A percentile compares a stretch with the other conserved stretches of the same genome.
Conservation (phyloP, 169 alveolate genomes). For the Neospora caninum region DNA sequence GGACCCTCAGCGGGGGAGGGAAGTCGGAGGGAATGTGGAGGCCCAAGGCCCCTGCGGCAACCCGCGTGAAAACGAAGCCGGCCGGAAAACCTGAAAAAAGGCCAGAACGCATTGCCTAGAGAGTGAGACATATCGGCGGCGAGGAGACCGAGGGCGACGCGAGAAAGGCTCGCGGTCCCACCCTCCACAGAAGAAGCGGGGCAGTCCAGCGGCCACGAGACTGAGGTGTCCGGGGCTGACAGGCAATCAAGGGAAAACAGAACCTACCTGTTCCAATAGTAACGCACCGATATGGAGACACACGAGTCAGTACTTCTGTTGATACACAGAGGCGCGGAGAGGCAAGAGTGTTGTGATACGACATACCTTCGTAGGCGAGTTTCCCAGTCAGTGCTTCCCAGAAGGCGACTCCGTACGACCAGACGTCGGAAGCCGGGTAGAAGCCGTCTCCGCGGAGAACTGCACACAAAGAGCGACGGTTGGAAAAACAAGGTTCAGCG, state of each 20-base stretch:
- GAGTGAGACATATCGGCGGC: not conserved
- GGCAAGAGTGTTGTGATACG: too few relatives aligned
- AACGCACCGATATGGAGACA: too few relatives aligned
- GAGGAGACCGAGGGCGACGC: too few relatives aligned
- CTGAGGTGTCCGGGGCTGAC: too few relatives aligned
- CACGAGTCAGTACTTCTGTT: too few relatives aligned
- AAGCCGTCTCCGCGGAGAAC: constrained; percentile 38
- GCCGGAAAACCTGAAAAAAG: not conserved
- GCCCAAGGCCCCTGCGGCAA: constrained; percentile 14
- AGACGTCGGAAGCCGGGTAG: constrained; percentile 36
- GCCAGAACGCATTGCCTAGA: not conserved
- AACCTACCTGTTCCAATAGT: too few relatives aligned
- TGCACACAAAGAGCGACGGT: not conserved
- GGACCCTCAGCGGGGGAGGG: not conserved
- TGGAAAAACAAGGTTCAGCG: too few relatives aligned
- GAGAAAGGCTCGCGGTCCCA: too few relatives aligned
- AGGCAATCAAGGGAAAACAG: too few relatives aligned
- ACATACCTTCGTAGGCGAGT: constrained; percentile 29
- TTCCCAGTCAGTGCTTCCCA: constrained; percentile 44
- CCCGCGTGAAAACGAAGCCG: constrained; percentile 11
- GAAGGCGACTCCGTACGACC: constrained; percentile 47
- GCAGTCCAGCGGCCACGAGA: too few relatives aligned
- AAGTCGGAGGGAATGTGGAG: constrained; percentile 19
- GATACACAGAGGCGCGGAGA: too few relatives aligned
- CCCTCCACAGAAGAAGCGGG: too few relatives aligned